These are phyloP conservation scores for Camellia lanceoleosa DNA, from an alignment of 148 eudicot species.

Conservation along the genomic window DNA sequence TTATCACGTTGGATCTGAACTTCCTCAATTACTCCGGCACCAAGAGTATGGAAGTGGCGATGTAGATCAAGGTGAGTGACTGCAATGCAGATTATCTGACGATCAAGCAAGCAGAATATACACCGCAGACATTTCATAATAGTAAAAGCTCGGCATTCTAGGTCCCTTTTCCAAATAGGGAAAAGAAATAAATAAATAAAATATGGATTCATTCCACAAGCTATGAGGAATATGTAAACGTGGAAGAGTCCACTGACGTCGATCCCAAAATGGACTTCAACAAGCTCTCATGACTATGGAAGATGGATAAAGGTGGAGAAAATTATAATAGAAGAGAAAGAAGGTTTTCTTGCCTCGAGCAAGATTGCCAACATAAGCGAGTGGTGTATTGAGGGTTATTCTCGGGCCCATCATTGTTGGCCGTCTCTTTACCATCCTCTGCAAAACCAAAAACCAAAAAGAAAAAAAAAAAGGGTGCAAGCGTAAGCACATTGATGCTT, in stretches of 20 bases:
- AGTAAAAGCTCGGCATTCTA: neutral
- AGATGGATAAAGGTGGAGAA: neutral
- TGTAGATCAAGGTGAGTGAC: conserved; percentile 91
- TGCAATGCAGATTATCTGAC: conserved; percentile 29
- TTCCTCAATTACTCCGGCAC: conserved; percentile 94
- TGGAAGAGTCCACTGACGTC: neutral
- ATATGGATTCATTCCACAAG: neutral
- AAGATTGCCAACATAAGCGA: conserved; percentile 96
- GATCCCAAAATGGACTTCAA: neutral
- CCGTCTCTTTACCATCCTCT: conserved; percentile 82
- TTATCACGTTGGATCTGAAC: conserved; percentile 94
- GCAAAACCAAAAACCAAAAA: conserved; percentile 19
- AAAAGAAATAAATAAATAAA: neutral
- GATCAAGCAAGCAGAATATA: neutral
- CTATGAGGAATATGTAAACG: neutral
- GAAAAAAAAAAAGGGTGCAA: neutral
- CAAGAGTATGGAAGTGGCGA: conserved; percentile 80
- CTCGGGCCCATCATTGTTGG: conserved; percentile 84
- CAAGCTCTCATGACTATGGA: neutral
- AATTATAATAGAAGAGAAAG: neutral
- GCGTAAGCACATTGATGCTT: conserved; percentile 10
- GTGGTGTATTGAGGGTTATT: conserved; percentile 93
- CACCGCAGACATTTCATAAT: neutral
- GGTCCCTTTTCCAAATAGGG: neutral
- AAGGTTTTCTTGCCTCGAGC: conserved; percentile 65